Conservation (phyloP, 257 asterid genomes). For the Salvia miltiorrhiza region DNA sequence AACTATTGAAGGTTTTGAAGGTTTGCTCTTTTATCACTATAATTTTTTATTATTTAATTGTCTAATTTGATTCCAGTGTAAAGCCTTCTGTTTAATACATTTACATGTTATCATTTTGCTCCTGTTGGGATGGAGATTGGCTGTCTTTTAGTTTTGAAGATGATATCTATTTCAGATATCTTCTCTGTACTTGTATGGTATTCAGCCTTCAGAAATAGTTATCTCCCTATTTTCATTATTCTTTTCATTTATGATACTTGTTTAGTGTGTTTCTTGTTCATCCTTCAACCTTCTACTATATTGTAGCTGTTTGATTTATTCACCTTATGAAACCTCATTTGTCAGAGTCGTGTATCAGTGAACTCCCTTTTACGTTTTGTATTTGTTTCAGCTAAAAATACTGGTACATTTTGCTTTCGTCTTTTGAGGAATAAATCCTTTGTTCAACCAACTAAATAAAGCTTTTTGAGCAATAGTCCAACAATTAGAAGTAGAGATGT, state of each 20-base stretch:
- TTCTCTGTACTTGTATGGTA: background rate
- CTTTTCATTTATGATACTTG: background rate
- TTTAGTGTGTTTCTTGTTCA: background rate
- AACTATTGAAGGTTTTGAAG: slow-evolving; percentile 52
- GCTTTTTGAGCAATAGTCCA: background rate
- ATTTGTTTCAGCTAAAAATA: background rate
- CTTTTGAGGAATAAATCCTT: background rate
- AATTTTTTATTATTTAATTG: background rate
- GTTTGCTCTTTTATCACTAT: slow-evolving; percentile 20
- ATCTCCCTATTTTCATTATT: background rate
- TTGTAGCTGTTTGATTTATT: background rate
- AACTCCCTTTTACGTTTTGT: background rate
- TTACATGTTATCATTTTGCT: background rate
- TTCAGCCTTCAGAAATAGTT: background rate
- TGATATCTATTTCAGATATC: background rate
- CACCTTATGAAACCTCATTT: background rate
- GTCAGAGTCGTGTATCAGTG: background rate
- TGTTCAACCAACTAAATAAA: background rate
- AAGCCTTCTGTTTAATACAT: background rate
- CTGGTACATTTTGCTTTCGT: background rate
- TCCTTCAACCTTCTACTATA: background rate
- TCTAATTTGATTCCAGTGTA: background rate
- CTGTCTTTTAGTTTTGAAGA: background rate
- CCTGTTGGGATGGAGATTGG: background rate
- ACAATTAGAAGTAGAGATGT: background rate